Percentiles rank a stretch among this genome's conserved stretches.
These are phyloP conservation scores for Corymbia calophylla DNA, from an alignment of 441 rosid species.

Conservation along the genomic window DNA sequence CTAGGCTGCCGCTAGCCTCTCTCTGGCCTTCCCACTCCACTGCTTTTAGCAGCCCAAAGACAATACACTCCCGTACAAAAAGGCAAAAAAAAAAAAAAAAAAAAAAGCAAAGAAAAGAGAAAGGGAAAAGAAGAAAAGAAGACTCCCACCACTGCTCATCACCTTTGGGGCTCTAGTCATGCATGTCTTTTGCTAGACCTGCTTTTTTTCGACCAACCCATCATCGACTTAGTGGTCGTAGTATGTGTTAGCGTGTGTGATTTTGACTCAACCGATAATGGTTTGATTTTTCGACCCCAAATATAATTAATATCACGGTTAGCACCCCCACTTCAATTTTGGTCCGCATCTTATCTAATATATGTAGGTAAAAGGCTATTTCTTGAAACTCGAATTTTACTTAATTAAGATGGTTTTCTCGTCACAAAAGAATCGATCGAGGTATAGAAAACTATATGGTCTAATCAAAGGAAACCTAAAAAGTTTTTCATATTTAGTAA, in stretches of 20 bases:
- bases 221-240: background rate
- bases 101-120: background rate
- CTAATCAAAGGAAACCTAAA: background rate
- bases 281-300: background rate
- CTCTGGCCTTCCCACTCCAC: background rate
- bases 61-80: background rate
- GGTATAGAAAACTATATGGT: background rate
- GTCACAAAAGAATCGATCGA: background rate
- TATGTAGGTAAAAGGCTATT: background rate
- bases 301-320: background rate
- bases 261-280: background rate
- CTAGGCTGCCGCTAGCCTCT: background rate
- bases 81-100: background rate
- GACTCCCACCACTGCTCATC: background rate
- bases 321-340: background rate
- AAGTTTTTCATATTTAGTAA: background rate
- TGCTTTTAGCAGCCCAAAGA: background rate
- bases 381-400: background rate
- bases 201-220: background rate
- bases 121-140: background rate
- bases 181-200: background rate
- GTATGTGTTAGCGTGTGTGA: background rate
- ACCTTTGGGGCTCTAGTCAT: background rate
- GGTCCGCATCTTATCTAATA: background rate
- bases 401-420: background rate